Base-by-base conservation (phyloP, 2,329 filamentous ascomycete species). In the Fusarium beomiforme region DNA sequence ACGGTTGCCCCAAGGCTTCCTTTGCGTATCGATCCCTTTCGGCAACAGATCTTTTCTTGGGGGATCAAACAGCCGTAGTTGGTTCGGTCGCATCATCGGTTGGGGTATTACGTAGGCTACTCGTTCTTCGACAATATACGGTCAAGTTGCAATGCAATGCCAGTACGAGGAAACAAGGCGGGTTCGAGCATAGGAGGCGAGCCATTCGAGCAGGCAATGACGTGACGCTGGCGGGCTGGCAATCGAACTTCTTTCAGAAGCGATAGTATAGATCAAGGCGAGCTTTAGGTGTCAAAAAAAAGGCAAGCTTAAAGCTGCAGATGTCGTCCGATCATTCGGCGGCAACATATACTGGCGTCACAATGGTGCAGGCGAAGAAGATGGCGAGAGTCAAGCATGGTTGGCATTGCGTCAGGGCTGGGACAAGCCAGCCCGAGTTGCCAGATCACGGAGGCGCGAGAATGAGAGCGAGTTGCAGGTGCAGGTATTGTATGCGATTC, bases 241-340 rank as follows among this genome's bases (percentile, higher is more conserved):
- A 9, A 5, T 17, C 1, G 24, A 53, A 5, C 23, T 13, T 21
- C 19, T 21, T 19, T 17, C 14, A 13, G 34, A 17, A 7, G 34
- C 14, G 6, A 12, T n/a, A 16, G 31, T 7, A 21, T 3, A 1
- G 13, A 8, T 17, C 19, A 6, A 19, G 3, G 14, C 2, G 4
- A 21, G 8, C 10, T 13, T 26, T 17, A 26, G 2, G 7, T 7
- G 19, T 17, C 34, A 17, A 10, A 21, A 10, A 21, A 3, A 29
- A 21, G 3, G 3, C 34, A 9, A 1, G 0, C 9, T 41, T 23
- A 17, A 13, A 19, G 10, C 23, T 21, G 5, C 1, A 17, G n/a
- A 14, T 17, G 23, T 4, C 10, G 19, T 4, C 6, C 5, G 10
- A 12, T 41, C 9, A 14, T 21, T 41, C 34, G 19, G 16, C 23